A percentile compares a stretch with the other conserved stretches of the same genome.
These are phyloP conservation scores for Aspergillus mulundensis DNA, from an alignment of 495 filamentous ascomycete species.

Conservation along the genomic window DNA sequence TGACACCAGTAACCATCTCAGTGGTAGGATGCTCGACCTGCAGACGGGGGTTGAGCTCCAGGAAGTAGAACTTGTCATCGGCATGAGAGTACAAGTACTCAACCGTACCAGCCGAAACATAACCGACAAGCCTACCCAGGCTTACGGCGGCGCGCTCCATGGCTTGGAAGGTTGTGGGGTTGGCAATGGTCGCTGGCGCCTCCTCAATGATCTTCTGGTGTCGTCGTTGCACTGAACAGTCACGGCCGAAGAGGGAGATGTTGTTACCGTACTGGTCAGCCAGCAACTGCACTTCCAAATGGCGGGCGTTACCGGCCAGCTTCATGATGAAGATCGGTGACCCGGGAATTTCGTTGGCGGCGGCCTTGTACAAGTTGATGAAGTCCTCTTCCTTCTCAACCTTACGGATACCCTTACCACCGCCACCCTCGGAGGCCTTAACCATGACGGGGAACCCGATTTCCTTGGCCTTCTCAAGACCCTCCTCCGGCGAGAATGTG, in stretches of 20 bases:
- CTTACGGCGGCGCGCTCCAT: constrained; percentile 98
- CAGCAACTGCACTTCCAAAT: constrained; percentile 95
- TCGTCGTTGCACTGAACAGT: constrained; percentile 97
- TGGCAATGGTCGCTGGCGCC: constrained; percentile 94
- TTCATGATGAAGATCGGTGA: constrained; percentile 99
- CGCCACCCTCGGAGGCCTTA: constrained; percentile 99
- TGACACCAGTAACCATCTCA: constrained; percentile 98
- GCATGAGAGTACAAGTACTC: constrained; percentile 99
- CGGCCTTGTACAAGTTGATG: constrained; percentile 80
- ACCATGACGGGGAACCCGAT: constrained; percentile 99
- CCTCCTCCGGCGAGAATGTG: constrained; percentile 81
- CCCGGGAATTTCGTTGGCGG: constrained; percentile 96
- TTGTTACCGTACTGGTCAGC: constrained; percentile 99
- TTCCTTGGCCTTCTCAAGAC: constrained; percentile 75
- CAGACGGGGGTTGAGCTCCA: constrained; percentile 95
- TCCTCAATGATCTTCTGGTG: constrained; percentile 99
- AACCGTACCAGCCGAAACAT: constrained; percentile 97
- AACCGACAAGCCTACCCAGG: constrained; percentile 88
- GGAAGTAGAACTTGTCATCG: constrained; percentile 99
- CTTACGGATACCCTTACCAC: constrained; percentile 99
- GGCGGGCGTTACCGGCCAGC: constrained; percentile 90
- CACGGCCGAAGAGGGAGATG: constrained; percentile 96
- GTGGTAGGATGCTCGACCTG: constrained; percentile 99
- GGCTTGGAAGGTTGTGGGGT: constrained; percentile 76
- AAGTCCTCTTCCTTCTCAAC: constrained; percentile 85